These are phyloP conservation scores for Camellia japonica DNA, from an alignment of 148 eudicot genomes.

Conservation along the genomic window DNA sequence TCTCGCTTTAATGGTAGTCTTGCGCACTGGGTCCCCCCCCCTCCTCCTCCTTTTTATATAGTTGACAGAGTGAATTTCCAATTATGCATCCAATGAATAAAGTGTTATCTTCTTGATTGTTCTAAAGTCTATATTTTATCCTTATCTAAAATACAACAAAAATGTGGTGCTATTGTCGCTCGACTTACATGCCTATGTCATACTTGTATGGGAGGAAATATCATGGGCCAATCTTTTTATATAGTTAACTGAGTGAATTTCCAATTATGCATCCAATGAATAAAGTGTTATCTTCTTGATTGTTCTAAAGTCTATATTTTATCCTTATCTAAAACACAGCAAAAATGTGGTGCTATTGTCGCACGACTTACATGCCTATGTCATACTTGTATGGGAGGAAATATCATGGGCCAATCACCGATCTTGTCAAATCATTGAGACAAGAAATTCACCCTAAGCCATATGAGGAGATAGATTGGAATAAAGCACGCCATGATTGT, in stretches of 20 bases:
- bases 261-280: background rate
- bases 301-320: background rate
- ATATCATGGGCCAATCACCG: conserved; percentile 34
- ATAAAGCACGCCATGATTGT: conserved; percentile 37
- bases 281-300: background rate
- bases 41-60: too few species aligned
- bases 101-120: background rate
- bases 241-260: background rate
- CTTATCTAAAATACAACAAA: conserved; percentile 26
- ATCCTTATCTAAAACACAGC: conserved; percentile 20
- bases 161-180: conserved; percentile 42
- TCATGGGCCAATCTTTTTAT: conserved; percentile 10
- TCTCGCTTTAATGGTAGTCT: too few species aligned
- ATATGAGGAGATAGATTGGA: conserved; percentile 35
- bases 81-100: background rate
- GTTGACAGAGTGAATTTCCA: background rate
- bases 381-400: conserved; percentile 36
- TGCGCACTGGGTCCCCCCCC: too few species aligned
- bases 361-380: conserved; percentile 44
- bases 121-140: background rate
- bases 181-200: conserved; percentile 44
- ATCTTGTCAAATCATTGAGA: conserved; percentile 30
- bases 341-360: conserved; percentile 43
- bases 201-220: conserved; percentile 35
- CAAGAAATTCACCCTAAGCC: conserved; percentile 33